Percentiles rank a stretch among this genome's conserved stretches.
Evolutionary conservation across 345 rosid genomes (phyloP).

Genomic region (Hirschfeldia incana): DNA sequence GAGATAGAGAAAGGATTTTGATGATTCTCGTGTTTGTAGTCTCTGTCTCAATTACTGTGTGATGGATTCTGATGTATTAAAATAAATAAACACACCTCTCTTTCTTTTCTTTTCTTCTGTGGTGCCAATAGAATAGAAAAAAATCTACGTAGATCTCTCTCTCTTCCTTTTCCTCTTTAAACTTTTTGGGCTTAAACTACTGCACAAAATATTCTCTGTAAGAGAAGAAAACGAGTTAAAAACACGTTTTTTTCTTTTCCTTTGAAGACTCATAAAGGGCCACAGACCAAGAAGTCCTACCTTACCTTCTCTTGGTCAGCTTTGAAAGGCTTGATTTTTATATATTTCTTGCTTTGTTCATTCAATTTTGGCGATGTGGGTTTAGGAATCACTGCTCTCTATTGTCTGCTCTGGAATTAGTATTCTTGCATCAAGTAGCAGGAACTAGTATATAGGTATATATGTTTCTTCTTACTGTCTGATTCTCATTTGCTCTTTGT

Average conservation of each 20-base stretch:
- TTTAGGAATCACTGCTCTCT: conserved; percentile 14
- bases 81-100: conserved; percentile 15
- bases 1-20: conserved; percentile 20
- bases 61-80: conserved; percentile 14
- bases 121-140: conserved; percentile 12
- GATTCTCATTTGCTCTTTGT: neutral
- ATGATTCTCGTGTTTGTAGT: conserved; percentile 38
- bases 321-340: conserved; percentile 23
- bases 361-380: conserved; percentile 26
- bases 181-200: conserved; percentile 11
- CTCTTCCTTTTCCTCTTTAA: conserved; percentile 26
- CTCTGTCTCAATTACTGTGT: conserved; percentile 33
- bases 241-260: no score
- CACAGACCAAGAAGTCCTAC: conserved; percentile 31
- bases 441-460: neutral
- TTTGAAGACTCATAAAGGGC: conserved; percentile 20
- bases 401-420: neutral
- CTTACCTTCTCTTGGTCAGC: conserved; percentile 36
- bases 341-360: neutral
- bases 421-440: conserved; percentile 21
- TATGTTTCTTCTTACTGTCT: conserved; percentile 11
- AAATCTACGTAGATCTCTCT: conserved; percentile 44
- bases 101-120: neutral
- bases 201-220: neutral
- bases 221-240: no score